Evolutionary conservation across 2,329 filamentous ascomycete species (phyloP).

Genomic region (Xylariaceae sp.): DNA sequence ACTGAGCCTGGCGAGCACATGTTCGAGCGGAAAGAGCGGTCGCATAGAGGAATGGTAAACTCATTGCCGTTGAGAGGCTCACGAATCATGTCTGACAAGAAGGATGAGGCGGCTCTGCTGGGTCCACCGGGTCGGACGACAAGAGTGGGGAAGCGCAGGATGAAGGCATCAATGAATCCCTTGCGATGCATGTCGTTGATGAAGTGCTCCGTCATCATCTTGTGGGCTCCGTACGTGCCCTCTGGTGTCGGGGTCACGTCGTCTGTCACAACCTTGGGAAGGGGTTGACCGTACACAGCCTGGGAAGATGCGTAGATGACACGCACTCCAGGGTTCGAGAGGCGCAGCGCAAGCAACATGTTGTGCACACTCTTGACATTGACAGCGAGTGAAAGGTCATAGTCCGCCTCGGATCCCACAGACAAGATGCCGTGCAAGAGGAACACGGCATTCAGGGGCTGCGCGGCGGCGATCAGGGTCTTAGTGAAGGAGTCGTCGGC

Average conservation of each 20-base stretch:
- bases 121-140: slow-evolving; percentile 56
- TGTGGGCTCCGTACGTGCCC: slow-evolving; percentile 58
- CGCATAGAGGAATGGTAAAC: slow-evolving; percentile 48
- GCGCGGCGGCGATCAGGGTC: slow-evolving; percentile 40
- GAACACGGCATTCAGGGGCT: slow-evolving; percentile 49
- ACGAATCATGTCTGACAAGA: slow-evolving; percentile 59
- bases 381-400: slow-evolving; percentile 53
- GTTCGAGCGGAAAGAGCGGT: slow-evolving; percentile 48
- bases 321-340: slow-evolving; percentile 46
- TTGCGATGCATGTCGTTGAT: slow-evolving; percentile 59
- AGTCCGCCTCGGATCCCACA: slow-evolving; percentile 56
- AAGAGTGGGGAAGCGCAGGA: slow-evolving; percentile 56
- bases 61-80: slow-evolving; percentile 53
- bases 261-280: slow-evolving; percentile 49
- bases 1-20: slow-evolving; percentile 49
- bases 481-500: slow-evolving; percentile 33
- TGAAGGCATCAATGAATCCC: slow-evolving; percentile 53
- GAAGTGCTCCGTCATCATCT: slow-evolving; percentile 56
- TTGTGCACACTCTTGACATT: slow-evolving; percentile 56
- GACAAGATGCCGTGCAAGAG: slow-evolving; percentile 66
- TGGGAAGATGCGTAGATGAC: slow-evolving; percentile 59
- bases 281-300: slow-evolving; percentile 56
- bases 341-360: slow-evolving; percentile 45
- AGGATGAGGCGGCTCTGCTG: slow-evolving; percentile 57
- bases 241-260: slow-evolving; percentile 52